These are phyloP conservation scores for Cyclotella baltica DNA, from an alignment of 108 stramenopile genomes.

Conservation along the genomic window DNA sequence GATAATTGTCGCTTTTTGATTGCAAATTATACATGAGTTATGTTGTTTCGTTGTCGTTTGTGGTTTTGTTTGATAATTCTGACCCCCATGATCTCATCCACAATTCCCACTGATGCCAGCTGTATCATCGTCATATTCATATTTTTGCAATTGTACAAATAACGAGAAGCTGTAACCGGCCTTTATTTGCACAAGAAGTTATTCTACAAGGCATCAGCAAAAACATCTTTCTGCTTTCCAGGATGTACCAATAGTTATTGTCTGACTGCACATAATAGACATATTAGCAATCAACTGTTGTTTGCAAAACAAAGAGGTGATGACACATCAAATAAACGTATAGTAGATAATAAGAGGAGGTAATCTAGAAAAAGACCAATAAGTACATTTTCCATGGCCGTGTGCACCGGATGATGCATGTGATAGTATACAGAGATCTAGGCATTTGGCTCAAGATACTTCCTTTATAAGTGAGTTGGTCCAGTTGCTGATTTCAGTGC, in stretches of 20 bases:
- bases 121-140: too few relatives aligned
- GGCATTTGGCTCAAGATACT: conserved; percentile 73
- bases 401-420: conserved; percentile 68
- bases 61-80: too few relatives aligned
- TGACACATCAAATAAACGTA: neutral
- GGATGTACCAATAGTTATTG: neutral
- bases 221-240: neutral
- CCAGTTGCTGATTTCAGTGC: neutral
- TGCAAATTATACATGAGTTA: too few relatives aligned
- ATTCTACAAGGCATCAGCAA: neutral
- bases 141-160: neutral
- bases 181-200: neutral
- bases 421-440: conserved; percentile 80
- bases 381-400: conserved; percentile 57
- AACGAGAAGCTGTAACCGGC: neutral
- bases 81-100: too few relatives aligned
- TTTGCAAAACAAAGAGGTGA: conserved; percentile 8
- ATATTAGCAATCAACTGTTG: too few relatives aligned
- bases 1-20: too few relatives aligned
- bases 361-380: neutral
- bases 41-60: too few relatives aligned
- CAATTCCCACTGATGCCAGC: too few relatives aligned
- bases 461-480: conserved; percentile 45
- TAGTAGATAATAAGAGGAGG: neutral
- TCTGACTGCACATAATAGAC: too few relatives aligned